Evolutionary conservation across 1,284 basidiomycete genomes (phyloP).

Genomic region (Puccinia novopanici): DNA sequence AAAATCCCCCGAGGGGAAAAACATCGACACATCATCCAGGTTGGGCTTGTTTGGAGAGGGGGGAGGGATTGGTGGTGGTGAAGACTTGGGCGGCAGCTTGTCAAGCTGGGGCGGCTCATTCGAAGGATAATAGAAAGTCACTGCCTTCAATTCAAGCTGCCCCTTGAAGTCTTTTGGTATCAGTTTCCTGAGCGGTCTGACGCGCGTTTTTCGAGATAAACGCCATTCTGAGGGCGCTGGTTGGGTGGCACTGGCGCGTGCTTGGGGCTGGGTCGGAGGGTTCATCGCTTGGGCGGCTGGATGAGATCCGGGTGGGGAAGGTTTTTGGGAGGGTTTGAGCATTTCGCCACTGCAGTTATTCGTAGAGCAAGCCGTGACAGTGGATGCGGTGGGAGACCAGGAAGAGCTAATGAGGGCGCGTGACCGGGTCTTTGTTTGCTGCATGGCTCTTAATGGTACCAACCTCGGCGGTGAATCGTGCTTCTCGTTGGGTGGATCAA

Average conservation of each 20-base stretch:
- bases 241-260: slow-evolving; percentile 10
- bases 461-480: slow-evolving; percentile 30
- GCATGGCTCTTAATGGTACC: slow-evolving; percentile 33
- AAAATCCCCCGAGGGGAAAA: slow-evolving; percentile 78
- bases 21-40: slow-evolving; percentile 69
- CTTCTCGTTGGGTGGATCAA: slow-evolving; percentile 14
- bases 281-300: slow-evolving; percentile 32
- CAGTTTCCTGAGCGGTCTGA: slow-evolving; percentile 55
- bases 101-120: slow-evolving; percentile 62
- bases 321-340: slow-evolving; percentile 2
- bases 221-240: not conserved
- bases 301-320: slow-evolving; percentile 41
- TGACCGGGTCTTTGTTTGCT: slow-evolving; percentile 13
- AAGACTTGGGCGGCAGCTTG: slow-evolving; percentile 54
- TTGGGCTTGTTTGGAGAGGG: slow-evolving; percentile 58
- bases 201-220: slow-evolving; percentile 4
- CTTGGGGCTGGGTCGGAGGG: slow-evolving; percentile 35
- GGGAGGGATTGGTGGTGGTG: not conserved
- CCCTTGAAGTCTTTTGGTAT: slow-evolving; percentile 63
- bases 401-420: slow-evolving; percentile 26
- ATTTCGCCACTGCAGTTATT: not conserved
- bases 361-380: slow-evolving; percentile 1
- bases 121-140: slow-evolving; percentile 85
- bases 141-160: slow-evolving; percentile 73
- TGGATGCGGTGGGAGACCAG: slow-evolving; percentile 39